These are phyloP conservation scores for Dothistroma septosporum DNA, from an alignment of 2,329 filamentous ascomycete species.

Conservation along the genomic window DNA sequence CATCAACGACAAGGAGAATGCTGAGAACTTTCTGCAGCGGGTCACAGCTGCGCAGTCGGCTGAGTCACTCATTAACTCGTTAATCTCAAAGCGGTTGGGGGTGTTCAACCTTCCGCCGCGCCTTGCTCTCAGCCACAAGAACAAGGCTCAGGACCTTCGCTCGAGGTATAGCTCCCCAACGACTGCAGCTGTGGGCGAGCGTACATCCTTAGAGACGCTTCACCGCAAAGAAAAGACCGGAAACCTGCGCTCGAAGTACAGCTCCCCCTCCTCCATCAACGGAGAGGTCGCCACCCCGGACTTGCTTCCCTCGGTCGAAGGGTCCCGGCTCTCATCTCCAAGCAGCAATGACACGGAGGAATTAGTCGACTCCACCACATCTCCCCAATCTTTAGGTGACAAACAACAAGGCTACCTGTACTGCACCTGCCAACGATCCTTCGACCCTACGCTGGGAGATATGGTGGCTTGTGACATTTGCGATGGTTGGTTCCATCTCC, in stretches of 20 bases:
- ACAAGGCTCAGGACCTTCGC: background rate
- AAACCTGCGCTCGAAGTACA: background rate
- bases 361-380: background rate
- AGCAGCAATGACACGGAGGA: background rate
- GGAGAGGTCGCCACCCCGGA: background rate
- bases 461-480: constrained; percentile 6
- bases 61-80: background rate
- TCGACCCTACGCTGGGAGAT: constrained; percentile 2
- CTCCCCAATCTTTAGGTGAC: background rate
- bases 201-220: background rate
- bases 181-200: background rate
- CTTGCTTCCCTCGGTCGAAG: background rate
- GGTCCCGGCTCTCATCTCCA: background rate
- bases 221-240: background rate
- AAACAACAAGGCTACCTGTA: background rate
- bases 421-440: constrained; percentile 4
- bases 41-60: background rate
- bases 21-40: background rate
- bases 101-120: background rate
- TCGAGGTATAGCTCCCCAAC: background rate
- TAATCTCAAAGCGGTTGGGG: background rate
- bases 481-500: constrained; percentile 4
- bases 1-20: background rate
- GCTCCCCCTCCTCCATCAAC: background rate
- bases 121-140: background rate